Conservation (phyloP, 2,329 filamentous ascomycete genomes). For the Verticillium nonalfalfae region DNA sequence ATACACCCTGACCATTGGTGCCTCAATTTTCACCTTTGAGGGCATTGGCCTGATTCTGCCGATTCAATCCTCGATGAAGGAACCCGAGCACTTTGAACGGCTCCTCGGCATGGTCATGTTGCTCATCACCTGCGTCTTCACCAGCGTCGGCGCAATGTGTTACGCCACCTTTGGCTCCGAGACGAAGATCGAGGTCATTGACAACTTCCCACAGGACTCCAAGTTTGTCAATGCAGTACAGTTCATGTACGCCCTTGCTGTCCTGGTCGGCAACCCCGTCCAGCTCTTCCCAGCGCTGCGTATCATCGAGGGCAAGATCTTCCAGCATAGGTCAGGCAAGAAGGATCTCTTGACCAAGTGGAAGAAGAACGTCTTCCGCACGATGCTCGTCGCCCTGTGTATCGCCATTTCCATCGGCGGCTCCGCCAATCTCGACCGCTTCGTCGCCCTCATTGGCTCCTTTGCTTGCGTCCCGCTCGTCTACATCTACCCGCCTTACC, state of each 20-base stretch:
- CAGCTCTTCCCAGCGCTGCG: conserved; percentile 69
- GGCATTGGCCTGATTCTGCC: conserved; percentile 97
- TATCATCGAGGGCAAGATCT: conserved; percentile 63
- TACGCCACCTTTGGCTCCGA: conserved; percentile 66
- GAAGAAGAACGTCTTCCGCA: conserved; percentile 67
- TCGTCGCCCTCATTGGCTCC: conserved; percentile 90
- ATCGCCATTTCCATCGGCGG: conserved; percentile 56
- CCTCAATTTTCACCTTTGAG: conserved; percentile 90
- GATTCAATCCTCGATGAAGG: conserved; percentile 90
- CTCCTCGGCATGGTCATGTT: conserved; percentile 65
- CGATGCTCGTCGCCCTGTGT: conserved; percentile 49
- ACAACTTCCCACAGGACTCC: conserved; percentile 66
- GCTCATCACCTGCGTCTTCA: conserved; percentile 67
- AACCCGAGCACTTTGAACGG: conserved; percentile 59
- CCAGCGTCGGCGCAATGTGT: conserved; percentile 64
- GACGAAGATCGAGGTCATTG: conserved; percentile 69
- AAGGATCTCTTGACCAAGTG: conserved; percentile 60
- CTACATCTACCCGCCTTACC: conserved; percentile 70
- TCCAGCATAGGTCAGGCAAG: conserved; percentile 64
- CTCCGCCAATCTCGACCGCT: conserved; percentile 74
- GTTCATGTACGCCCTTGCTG: conserved; percentile 66
- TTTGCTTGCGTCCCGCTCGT: conserved; percentile 97
- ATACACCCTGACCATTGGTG: conserved; percentile 66
- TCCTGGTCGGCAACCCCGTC: conserved; percentile 67
- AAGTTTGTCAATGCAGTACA: conserved; percentile 71